Base-by-base conservation (phyloP, 2,329 filamentous ascomycete genomes). In the Aspergillus sp. region DNA sequence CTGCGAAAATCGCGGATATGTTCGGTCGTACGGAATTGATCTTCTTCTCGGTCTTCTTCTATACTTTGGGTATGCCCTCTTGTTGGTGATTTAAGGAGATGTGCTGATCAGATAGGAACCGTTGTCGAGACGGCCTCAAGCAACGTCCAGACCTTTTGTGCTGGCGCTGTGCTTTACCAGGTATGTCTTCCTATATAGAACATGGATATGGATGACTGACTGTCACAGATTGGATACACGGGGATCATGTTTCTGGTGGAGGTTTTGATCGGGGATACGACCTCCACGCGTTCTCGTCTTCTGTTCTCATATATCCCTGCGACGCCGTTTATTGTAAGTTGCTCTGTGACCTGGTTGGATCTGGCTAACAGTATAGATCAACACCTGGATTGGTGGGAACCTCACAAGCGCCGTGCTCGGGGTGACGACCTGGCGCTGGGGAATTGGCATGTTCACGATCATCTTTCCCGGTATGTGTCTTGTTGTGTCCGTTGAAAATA, bases 231-330 rank as follows among this genome's bases (percentile, higher is more conserved):
- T 41, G 86, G 86, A 49, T 88, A 86, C 67, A 88, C 86, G 11
- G 79, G 79, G 63, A 76, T 87, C 24, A 76, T 86, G 17, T 73
- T 89, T 12, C 77, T 89, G 1, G 78, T 88, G 20, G 85, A 89
- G 70, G 83, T 89, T 64, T 80, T 89, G 58, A 76, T 89, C 46
- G 86, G 80, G 45, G 86, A 89, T 63, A 79, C 86, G 24, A 87
- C 86, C 2, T 88, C 86, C 1, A 82, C 84, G 6, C 81, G 85
- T 13, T 79, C 83, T 11, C 84, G 86, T 66, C 75, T 89, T 8
- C 76, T 89, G 63, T 88, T 87, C 75, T 86, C 83, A 48, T 89
- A 86, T 66, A 74, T 88, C n/a, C 84, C 84, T 0, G 82, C 82
- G 0, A 68, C 80, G 3, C 85, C 85, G 0, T 86, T 85, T 64